A percentile compares a stretch with the other conserved stretches of the same genome.
Evolutionary conservation across 106 monocot species (phyloP).

Genomic region (Phalaenopsis equestris): DNA sequence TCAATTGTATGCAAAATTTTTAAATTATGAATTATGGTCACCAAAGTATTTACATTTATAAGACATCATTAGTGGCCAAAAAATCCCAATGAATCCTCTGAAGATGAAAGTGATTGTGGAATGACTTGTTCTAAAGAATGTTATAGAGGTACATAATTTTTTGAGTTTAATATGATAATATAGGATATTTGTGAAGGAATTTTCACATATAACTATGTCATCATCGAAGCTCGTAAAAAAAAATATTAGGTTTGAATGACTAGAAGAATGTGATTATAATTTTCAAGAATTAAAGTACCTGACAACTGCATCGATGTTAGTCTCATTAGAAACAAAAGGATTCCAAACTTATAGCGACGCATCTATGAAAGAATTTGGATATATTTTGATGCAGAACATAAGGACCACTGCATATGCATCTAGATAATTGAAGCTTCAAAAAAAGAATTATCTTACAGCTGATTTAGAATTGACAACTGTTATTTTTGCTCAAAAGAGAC

Average conservation of each 20-base stretch:
- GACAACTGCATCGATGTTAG: background rate
- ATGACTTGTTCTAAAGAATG: too few relatives aligned
- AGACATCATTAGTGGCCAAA: too few relatives aligned
- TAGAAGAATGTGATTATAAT: background rate
- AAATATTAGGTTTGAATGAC: background rate
- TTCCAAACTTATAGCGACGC: background rate
- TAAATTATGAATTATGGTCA: too few relatives aligned
- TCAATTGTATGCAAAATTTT: too few relatives aligned
- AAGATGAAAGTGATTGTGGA: too few relatives aligned
- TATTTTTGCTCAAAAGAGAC: background rate
- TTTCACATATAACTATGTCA: too few relatives aligned
- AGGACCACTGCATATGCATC: background rate
- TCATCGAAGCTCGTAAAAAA: background rate
- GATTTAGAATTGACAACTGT: background rate
- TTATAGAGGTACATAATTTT: too few relatives aligned
- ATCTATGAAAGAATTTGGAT: background rate
- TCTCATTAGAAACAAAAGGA: background rate
- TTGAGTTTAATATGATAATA: too few relatives aligned
- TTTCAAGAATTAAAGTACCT: background rate
- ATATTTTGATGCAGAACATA: background rate
- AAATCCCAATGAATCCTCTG: too few relatives aligned
- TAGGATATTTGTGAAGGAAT: too few relatives aligned
- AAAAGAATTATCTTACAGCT: background rate
- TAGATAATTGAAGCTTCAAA: too few relatives aligned
- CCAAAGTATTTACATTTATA: too few relatives aligned